These are phyloP conservation scores for Solanum chacoense DNA, from an alignment of 305 asterid genomes.

Conservation along the genomic window DNA sequence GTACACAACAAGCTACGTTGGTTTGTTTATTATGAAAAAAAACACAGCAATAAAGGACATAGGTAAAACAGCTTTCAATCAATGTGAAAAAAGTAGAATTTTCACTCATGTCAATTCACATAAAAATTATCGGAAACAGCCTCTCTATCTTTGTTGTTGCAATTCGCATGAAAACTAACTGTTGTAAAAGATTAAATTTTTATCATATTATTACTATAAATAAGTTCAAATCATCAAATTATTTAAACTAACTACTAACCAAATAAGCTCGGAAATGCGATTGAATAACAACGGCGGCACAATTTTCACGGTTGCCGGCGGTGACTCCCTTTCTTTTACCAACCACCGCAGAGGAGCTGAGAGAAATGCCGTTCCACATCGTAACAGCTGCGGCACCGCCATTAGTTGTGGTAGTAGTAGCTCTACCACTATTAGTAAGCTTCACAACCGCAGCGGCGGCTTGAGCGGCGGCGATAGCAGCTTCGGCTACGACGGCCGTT, in stretches of 20 bases:
- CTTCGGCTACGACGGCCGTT: constrained; percentile 64
- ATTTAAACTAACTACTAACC: constrained; percentile 34
- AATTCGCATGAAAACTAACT: not conserved
- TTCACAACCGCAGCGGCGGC: constrained; percentile 74
- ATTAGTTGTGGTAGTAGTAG: constrained; percentile 2
- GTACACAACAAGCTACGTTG: not conserved
- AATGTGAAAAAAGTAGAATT: not conserved
- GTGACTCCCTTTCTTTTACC: constrained; percentile 1
- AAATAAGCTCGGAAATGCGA: constrained; percentile 76
- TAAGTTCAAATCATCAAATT: not conserved
- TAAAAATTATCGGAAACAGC: not conserved
- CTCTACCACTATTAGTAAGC: constrained; percentile 49
- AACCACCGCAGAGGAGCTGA: not conserved
- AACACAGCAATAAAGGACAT: not conserved
- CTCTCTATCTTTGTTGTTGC: no score
- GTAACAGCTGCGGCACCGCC: not conserved
- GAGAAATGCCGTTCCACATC: not conserved
- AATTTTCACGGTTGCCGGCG: constrained; percentile 22
- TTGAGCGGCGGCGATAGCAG: constrained; percentile 79
- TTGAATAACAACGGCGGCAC: constrained; percentile 83
- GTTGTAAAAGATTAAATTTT: not conserved
- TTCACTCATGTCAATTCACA: not conserved
- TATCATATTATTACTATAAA: not conserved
- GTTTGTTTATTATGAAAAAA: not conserved
- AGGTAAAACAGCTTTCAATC: not conserved